phyloP scores from a whole-genome alignment of 352 stramenopile species.

The Phytophthora kernoviae region DNA sequence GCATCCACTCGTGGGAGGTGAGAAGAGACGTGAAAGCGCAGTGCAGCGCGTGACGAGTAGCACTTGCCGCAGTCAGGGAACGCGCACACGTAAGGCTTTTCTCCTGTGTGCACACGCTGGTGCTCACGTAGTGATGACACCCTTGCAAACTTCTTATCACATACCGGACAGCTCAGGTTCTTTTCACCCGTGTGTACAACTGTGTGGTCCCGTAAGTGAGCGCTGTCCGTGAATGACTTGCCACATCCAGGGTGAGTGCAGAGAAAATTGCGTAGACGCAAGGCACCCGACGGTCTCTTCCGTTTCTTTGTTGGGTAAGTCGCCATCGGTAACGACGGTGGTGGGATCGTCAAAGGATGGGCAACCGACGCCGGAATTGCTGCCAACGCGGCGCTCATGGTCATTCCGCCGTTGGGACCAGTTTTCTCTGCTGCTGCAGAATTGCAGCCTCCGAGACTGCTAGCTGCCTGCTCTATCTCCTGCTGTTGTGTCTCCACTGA shows the following conservation, averaged over 20 bases:
- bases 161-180: conserved; percentile 51
- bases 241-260: conserved; percentile 69
- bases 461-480: conserved; percentile 9
- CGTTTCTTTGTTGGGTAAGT: conserved; percentile 33
- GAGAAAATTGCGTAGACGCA: conserved; percentile 72
- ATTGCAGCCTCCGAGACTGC: conserved; percentile 9
- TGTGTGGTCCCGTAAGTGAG: conserved; percentile 69
- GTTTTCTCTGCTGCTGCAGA: conserved; percentile 3
- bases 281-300: conserved; percentile 41
- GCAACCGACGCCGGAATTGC: conserved; percentile 14
- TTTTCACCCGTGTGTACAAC: conserved; percentile 79
- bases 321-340: conserved; percentile 10
- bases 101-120: conserved; percentile 70
- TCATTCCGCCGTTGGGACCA: conserved; percentile 11
- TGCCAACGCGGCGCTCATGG: conserved; percentile 11
- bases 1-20: conserved; percentile 26
- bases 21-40: conserved; percentile 57
- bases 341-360: conserved; percentile 19
- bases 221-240: conserved; percentile 76
- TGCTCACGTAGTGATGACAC: conserved; percentile 67
- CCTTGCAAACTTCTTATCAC: conserved; percentile 57
- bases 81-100: conserved; percentile 71
- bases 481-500: conserved; percentile 9
- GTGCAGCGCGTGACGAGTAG: conserved; percentile 67
- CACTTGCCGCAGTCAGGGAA: conserved; percentile 59